phyloP scores from a whole-genome alignment of 352 stramenopile genomes.

The Blastocystis sp. region DNA sequence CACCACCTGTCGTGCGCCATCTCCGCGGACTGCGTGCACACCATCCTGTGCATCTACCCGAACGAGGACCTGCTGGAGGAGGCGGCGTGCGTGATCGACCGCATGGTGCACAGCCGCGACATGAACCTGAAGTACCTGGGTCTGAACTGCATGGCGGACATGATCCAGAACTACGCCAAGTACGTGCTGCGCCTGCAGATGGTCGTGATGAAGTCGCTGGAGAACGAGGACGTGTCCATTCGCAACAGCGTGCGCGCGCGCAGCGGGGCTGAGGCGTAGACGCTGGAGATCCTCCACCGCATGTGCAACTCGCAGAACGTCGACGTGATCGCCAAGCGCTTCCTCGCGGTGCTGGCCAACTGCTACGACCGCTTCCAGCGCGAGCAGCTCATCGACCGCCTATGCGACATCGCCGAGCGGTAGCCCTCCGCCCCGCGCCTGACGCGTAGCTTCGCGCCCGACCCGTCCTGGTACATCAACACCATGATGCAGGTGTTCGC shows the following conservation, averaged over 20 bases:
- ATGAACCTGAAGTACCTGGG: constrained; percentile 98
- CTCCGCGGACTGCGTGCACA: constrained; percentile 97
- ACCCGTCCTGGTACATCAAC: constrained; percentile 66
- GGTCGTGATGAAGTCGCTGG: constrained; percentile 97
- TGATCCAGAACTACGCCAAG: constrained; percentile 80
- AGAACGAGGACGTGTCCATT: constrained; percentile 97
- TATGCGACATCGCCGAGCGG: constrained; percentile 60
- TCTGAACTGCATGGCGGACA: constrained; percentile 92
- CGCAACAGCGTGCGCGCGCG: constrained; percentile 79
- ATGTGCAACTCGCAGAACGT: constrained; percentile 68
- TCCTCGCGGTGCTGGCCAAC: constrained; percentile 88
- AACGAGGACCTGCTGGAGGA: constrained; percentile 76
- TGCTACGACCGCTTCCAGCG: constrained; percentile 93
- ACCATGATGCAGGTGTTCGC: constrained; percentile 65
- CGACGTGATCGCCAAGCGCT: constrained; percentile 92
- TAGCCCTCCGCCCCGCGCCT: background rate
- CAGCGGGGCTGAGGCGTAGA: constrained; percentile 88
- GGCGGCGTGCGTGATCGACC: constrained; percentile 83
- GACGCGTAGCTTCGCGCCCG: constrained; percentile 49
- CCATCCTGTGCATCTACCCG: constrained; percentile 97
- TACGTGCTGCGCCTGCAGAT: constrained; percentile 74
- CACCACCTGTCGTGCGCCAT: constrained; percentile 97
- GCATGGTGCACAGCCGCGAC: constrained; percentile 87
- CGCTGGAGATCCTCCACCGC: constrained; percentile 48
- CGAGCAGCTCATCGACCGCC: constrained; percentile 79